Conservation (phyloP, 148 eudicot species). For the Gaultheria prostrata region DNA sequence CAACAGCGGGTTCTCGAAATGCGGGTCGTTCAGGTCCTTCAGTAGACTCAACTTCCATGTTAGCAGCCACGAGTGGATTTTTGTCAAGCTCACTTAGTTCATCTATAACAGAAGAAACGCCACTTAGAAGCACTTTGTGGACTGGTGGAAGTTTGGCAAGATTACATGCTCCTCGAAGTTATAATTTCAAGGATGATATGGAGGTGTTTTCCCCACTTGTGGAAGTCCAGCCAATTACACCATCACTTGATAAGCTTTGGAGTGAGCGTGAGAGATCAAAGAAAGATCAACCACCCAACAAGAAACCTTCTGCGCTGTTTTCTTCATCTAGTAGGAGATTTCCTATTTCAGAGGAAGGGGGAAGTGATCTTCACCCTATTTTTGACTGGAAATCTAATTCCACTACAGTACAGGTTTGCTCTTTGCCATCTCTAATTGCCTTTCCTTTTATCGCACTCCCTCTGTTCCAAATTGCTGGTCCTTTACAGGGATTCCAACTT, state of each 20-base stretch:
- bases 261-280: slow-evolving; percentile 42
- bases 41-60: slow-evolving; percentile 45
- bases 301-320: slow-evolving; percentile 47
- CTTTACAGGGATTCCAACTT: no score
- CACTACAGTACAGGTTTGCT: slow-evolving; percentile 58
- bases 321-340: slow-evolving; percentile 49
- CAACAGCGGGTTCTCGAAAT: slow-evolving; percentile 52
- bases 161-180: slow-evolving; percentile 66
- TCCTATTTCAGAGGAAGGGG: slow-evolving; percentile 48
- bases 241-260: slow-evolving; percentile 82
- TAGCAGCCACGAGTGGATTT: slow-evolving; percentile 37
- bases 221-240: slow-evolving; percentile 86
- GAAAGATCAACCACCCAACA: slow-evolving; percentile 53
- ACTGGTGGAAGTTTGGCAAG: slow-evolving; percentile 64
- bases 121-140: slow-evolving; percentile 52
- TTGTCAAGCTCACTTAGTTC: slow-evolving; percentile 29
- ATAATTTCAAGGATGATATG: slow-evolving; percentile 88
- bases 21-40: slow-evolving; percentile 44
- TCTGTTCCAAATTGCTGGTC: no score
- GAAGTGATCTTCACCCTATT: slow-evolving; percentile 43
- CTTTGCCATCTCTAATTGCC: background rate
- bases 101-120: slow-evolving; percentile 54
- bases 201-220: slow-evolving; percentile 96
- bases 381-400: slow-evolving; percentile 73
- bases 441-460: background rate